Conservation (phyloP, 169 alveolate genomes). For the Babesia divergens region DNA sequence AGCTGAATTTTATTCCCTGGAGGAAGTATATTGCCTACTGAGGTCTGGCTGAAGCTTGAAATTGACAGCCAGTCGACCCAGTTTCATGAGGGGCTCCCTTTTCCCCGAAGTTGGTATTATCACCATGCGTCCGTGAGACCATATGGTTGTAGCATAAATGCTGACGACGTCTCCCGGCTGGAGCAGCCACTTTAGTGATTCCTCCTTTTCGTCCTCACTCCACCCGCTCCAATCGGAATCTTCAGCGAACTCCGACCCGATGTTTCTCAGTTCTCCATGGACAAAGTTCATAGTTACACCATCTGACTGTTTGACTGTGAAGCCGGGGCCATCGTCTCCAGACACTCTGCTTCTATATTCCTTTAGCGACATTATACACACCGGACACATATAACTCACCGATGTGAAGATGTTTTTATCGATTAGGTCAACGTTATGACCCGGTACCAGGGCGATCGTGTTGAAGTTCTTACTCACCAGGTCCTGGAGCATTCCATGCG, state of each 20-base stretch:
- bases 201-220: conserved; percentile 55
- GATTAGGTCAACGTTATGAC: conserved; percentile 28
- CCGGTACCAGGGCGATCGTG: conserved; percentile 14
- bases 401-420: conserved; percentile 37
- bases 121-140: conserved; percentile 80
- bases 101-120: conserved; percentile 22
- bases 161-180: conserved; percentile 73
- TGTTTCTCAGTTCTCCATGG: conserved; percentile 14
- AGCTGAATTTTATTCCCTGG: neutral
- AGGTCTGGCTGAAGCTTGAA: conserved; percentile 45
- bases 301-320: conserved; percentile 25
- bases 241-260: conserved; percentile 46
- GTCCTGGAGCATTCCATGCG: conserved; percentile 69
- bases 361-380: neutral
- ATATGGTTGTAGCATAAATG: conserved; percentile 66
- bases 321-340: conserved; percentile 59
- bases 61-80: conserved; percentile 35
- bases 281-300: conserved; percentile 33
- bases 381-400: neutral
- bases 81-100: conserved; percentile 9
- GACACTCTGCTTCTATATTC: neutral
- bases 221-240: conserved; percentile 57
- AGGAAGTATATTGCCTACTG: conserved; percentile 26
- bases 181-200: conserved; percentile 66
- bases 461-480: conserved; percentile 47